Percentiles rank a stretch among this genome's conserved stretches.
Evolutionary conservation across 2,329 filamentous ascomycete genomes (phyloP).

Genomic region (Sordariomycetes sp.): DNA sequence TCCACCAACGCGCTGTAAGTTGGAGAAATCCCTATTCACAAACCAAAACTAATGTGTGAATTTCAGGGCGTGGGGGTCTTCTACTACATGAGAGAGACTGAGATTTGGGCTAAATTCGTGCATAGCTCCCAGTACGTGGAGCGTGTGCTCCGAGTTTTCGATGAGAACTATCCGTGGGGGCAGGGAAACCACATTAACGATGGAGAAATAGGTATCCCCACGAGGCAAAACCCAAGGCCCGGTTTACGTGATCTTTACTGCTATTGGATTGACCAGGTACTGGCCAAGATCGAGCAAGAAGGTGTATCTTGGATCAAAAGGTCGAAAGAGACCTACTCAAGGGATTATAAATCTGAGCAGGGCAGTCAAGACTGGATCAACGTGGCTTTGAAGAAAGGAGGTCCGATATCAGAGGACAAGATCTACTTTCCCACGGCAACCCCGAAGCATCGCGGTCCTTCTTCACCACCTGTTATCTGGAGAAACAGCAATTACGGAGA

Average conservation of each 20-base stretch:
- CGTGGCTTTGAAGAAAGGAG: too few relatives aligned
- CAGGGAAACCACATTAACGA: not conserved
- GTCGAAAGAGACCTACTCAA: too few relatives aligned
- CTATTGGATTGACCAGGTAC: not conserved
- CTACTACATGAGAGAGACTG: not conserved
- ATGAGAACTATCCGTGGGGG: not conserved
- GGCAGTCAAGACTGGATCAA: too few relatives aligned
- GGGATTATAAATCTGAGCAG: too few relatives aligned
- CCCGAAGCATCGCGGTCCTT: too few relatives aligned
- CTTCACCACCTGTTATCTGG: too few relatives aligned
- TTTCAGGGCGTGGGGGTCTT: constrained; percentile 1
- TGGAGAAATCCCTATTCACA: not conserved
- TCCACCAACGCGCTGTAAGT: not conserved
- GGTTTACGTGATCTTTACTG: constrained; percentile 1
- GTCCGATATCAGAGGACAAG: too few relatives aligned
- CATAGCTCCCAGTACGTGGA: not conserved
- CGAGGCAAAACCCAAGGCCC: not conserved
- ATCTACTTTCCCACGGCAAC: too few relatives aligned
- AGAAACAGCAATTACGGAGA: too few relatives aligned
- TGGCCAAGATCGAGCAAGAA: not conserved
- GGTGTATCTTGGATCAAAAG: too few relatives aligned
- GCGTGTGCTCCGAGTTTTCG: not conserved
- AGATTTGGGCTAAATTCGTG: not conserved
- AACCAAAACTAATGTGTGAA: not conserved
- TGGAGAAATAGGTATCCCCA: not conserved